Evolutionary conservation across 1,284 basidiomycete species (phyloP).

Genomic region (Violaceomyces palustris): DNA sequence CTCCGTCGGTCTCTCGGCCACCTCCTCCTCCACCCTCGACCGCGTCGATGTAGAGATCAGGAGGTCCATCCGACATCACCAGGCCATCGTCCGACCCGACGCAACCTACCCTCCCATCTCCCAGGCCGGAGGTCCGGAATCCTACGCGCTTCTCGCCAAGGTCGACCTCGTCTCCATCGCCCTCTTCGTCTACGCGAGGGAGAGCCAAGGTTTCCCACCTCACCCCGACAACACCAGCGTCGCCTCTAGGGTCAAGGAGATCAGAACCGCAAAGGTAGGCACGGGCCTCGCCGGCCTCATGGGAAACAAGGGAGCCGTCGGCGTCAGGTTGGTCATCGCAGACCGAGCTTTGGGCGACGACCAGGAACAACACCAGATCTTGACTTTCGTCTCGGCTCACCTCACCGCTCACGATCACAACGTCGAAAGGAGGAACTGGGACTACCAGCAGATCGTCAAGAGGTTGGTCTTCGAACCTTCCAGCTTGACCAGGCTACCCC

Average conservation of each 20-base stretch:
- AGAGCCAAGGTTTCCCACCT: conserved; percentile 56
- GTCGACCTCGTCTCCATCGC: conserved; percentile 47
- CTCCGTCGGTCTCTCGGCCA: conserved; percentile 45
- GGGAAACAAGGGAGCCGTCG: conserved; percentile 95
- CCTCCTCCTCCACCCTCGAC: conserved; percentile 59
- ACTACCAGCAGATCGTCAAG: conserved; percentile 73
- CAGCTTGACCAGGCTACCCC: conserved; percentile 20
- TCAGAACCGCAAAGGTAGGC: conserved; percentile 44
- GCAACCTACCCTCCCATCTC: conserved; percentile 44
- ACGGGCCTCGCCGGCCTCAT: conserved; percentile 57
- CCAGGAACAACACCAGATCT: conserved; percentile 38
- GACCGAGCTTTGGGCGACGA: too few relatives aligned
- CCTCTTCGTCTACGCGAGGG: conserved; percentile 67
- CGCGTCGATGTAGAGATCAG: conserved; percentile 62
- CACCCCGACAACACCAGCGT: conserved; percentile 65
- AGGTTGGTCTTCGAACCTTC: conserved; percentile 66
- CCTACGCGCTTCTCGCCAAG: conserved; percentile 40
- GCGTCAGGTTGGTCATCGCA: conserved; percentile 71
- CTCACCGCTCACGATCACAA: conserved; percentile 76
- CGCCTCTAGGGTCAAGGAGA: conserved; percentile 42
- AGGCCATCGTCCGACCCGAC: conserved; percentile 42
- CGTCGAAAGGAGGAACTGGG: conserved; percentile 66
- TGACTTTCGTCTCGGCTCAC: conserved; percentile 86
- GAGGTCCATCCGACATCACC: conserved; percentile 46
- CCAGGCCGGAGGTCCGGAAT: conserved; percentile 45